Conservation (phyloP, 2,329 filamentous ascomycete species). For the Botryosphaeria dothidea region DNA sequence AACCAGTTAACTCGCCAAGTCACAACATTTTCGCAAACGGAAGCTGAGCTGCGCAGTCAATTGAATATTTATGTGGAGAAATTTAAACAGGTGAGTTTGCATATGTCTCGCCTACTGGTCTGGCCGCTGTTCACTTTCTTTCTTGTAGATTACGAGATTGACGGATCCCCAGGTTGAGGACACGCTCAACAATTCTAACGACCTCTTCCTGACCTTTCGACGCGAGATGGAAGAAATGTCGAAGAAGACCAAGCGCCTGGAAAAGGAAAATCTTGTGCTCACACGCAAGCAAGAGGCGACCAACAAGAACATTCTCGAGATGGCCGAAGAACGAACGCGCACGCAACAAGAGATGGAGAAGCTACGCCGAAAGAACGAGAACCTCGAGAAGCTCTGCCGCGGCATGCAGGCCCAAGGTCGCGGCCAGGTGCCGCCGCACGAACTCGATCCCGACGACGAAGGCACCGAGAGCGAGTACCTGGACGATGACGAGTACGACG, state of each 20-base stretch:
- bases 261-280: slow-evolving; percentile 91
- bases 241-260: slow-evolving; percentile 94
- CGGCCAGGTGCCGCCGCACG: slow-evolving; percentile 60
- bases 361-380: slow-evolving; percentile 81
- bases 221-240: slow-evolving; percentile 99
- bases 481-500: slow-evolving; percentile 42
- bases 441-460: slow-evolving; percentile 60
- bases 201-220: slow-evolving; percentile 92
- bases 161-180: slow-evolving; percentile 79
- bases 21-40: slow-evolving; percentile 92
- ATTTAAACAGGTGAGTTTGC: slow-evolving; percentile 84
- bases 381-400: slow-evolving; percentile 90
- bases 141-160: slow-evolving; percentile 30
- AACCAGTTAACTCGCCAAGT: slow-evolving; percentile 88
- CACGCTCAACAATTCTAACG: slow-evolving; percentile 97
- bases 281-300: slow-evolving; percentile 93
- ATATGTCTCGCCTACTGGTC: slow-evolving; percentile 18
- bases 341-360: slow-evolving; percentile 75
- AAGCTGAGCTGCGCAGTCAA: slow-evolving; percentile 89
- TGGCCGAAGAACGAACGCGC: slow-evolving; percentile 89
- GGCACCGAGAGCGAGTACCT: slow-evolving; percentile 45
- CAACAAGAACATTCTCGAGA: slow-evolving; percentile 91
- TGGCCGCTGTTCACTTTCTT: slow-evolving; percentile 20
- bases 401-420: slow-evolving; percentile 95
- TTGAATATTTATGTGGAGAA: slow-evolving; percentile 99